Evolutionary conservation across 257 asterid species (phyloP).

Genomic region (Oldenlandia corymbosa): DNA sequence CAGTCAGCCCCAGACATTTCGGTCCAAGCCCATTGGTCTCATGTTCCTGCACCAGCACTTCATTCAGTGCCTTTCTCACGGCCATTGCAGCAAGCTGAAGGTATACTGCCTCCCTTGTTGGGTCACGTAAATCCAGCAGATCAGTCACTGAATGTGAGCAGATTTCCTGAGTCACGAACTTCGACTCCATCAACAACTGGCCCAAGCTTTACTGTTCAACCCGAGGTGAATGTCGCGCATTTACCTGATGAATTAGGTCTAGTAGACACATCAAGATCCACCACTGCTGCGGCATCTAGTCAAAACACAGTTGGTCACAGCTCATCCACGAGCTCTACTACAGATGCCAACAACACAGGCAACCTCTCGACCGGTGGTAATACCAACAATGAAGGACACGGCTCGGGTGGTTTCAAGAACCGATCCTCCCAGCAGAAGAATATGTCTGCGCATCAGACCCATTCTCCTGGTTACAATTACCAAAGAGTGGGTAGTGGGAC

Average conservation of each 20-base stretch:
- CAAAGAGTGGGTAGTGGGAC: conserved; percentile 45
- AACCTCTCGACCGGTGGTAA: conserved; percentile 16
- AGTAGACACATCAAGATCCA: conserved; percentile 42
- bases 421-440: conserved; percentile 45
- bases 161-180: conserved; percentile 51
- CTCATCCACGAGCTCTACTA: conserved; percentile 32
- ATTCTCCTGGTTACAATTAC: conserved; percentile 39
- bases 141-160: conserved; percentile 40
- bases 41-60: conserved; percentile 56
- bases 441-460: conserved; percentile 37
- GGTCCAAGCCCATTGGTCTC: conserved; percentile 78
- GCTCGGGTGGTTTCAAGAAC: conserved; percentile 31
- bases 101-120: conserved; percentile 48
- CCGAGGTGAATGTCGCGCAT: conserved; percentile 35
- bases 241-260: conserved; percentile 49
- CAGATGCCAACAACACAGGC: conserved; percentile 38
- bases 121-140: conserved; percentile 44
- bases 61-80: conserved; percentile 56
- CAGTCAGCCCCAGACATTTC: conserved; percentile 75
- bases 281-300: conserved; percentile 31
- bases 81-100: conserved; percentile 59
- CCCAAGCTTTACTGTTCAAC: conserved; percentile 30
- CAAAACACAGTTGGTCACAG: conserved; percentile 28
- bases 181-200: conserved; percentile 44
- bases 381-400: conserved; percentile 32